Conservation (phyloP, 495 filamentous ascomycete genomes). For the Sphaerosporella brunnea region DNA sequence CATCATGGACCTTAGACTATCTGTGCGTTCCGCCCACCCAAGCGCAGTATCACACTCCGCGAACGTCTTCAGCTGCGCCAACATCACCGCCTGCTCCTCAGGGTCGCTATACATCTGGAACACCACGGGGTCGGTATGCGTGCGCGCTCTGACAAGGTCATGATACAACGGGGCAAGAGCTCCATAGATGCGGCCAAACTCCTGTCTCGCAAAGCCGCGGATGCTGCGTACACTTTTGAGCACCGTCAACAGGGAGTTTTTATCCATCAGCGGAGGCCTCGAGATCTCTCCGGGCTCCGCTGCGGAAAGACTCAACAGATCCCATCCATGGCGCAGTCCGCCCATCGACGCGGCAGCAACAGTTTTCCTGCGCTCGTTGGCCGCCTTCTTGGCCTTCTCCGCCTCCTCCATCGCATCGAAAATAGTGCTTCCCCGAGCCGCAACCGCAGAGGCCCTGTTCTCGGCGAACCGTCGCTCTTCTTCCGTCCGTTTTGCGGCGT, state of each 20-base stretch:
- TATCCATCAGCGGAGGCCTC: slow-evolving; percentile 31
- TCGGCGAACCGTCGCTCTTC: slow-evolving; percentile 22
- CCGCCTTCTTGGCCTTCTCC: slow-evolving; percentile 20
- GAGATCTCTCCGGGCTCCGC: neutral
- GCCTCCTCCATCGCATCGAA: slow-evolving; percentile 52
- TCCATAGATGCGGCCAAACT: slow-evolving; percentile 80
- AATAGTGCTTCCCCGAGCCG: slow-evolving; percentile 33
- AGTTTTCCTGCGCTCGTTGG: no score
- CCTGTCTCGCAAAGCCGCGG: slow-evolving; percentile 67
- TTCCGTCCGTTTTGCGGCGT: slow-evolving; percentile 37
- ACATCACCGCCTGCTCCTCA: slow-evolving; percentile 70
- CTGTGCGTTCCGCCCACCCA: slow-evolving; percentile 51
- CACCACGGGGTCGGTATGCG: slow-evolving; percentile 62
- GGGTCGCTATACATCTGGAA: slow-evolving; percentile 78
- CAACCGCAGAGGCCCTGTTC: slow-evolving; percentile 4
- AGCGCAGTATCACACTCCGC: slow-evolving; percentile 58
- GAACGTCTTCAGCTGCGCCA: slow-evolving; percentile 63
- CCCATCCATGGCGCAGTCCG: slow-evolving; percentile 9
- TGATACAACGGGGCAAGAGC: slow-evolving; percentile 76
- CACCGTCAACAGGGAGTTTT: slow-evolving; percentile 42
- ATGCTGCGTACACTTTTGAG: slow-evolving; percentile 57
- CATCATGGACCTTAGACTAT: slow-evolving; percentile 53
- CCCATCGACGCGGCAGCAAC: slow-evolving; percentile 8
- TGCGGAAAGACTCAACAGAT: neutral
- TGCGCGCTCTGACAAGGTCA: slow-evolving; percentile 53